These are phyloP conservation scores for Termitomyces sp. DNA, from an alignment of 768 basidiomycete species.

Conservation along the genomic window DNA sequence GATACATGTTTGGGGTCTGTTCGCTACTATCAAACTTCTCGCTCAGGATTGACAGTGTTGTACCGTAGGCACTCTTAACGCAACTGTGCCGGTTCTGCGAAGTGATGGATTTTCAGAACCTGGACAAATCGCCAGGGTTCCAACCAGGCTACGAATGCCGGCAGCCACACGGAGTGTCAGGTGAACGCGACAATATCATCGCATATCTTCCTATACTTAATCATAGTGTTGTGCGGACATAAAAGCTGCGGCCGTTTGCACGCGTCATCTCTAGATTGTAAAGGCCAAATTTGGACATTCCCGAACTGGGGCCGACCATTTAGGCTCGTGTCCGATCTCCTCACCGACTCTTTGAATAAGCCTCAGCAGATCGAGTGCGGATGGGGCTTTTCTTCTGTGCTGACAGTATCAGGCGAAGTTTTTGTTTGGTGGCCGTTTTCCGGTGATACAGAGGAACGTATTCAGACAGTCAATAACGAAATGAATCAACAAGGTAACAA, in stretches of 20 bases:
- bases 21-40: not conserved
- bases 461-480: conserved; percentile 33
- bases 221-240: conserved; percentile 1
- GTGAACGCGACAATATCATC: conserved; percentile 26
- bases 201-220: not conserved
- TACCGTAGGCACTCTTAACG: conserved; percentile 55
- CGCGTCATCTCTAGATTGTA: conserved; percentile 56
- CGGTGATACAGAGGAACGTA: conserved; percentile 32
- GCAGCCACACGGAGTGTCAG: conserved; percentile 58
- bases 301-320: conserved; percentile 77
- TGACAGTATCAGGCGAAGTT: conserved; percentile 68
- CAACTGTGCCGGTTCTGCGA: conserved; percentile 30
- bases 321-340: conserved; percentile 43
- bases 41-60: conserved; percentile 3
- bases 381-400: conserved; percentile 72
- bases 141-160: conserved; percentile 58
- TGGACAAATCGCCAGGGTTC: conserved; percentile 43
- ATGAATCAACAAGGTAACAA: conserved; percentile 41
- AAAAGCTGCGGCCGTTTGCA: conserved; percentile 76
- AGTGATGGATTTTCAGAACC: conserved; percentile 55
- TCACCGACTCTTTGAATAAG: conserved; percentile 37
- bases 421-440: conserved; percentile 71
- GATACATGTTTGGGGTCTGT: conserved; percentile 78
- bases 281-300: conserved; percentile 67
- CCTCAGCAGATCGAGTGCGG: conserved; percentile 71